A percentile compares a stretch with the other conserved stretches of the same genome.
phyloP scores from a whole-genome alignment of 768 basidiomycete genomes.

The Coprinopsis sp. region DNA sequence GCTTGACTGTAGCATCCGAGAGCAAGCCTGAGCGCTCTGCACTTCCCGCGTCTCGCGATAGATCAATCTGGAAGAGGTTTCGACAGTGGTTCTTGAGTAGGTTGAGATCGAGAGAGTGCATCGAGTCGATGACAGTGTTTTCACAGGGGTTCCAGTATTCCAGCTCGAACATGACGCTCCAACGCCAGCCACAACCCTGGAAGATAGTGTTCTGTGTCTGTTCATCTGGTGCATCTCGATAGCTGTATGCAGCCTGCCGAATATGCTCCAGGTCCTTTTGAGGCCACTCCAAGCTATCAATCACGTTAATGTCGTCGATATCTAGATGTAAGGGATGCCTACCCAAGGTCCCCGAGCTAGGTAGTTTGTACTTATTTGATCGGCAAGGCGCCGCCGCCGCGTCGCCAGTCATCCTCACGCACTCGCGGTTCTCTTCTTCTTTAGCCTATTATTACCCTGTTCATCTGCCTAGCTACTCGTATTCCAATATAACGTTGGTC shows the following conservation, averaged over 20 bases:
- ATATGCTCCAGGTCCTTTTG: constrained; percentile 8
- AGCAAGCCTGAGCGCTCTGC: constrained; percentile 1
- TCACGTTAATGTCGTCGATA: constrained; percentile 19
- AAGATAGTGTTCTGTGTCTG: constrained; percentile 13
- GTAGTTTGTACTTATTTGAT: too few species aligned
- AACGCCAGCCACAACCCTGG: constrained; percentile 21
- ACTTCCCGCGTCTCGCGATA: constrained; percentile 15
- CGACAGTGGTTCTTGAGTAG: constrained; percentile 14
- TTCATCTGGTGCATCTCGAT: constrained; percentile 11
- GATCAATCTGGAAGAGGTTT: constrained; percentile 20
- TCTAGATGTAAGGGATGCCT: too few species aligned
- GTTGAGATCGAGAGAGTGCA: constrained; percentile 13
- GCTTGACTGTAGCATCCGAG: neutral
- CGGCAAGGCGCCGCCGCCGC: too few species aligned
- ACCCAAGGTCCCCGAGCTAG: too few species aligned
- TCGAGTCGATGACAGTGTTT: too few species aligned
- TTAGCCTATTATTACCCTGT: too few species aligned
- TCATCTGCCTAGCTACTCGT: too few species aligned
- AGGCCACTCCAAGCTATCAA: constrained; percentile 14
- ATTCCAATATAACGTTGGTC: too few species aligned
- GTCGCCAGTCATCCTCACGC: too few species aligned
- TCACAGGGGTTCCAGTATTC: constrained; percentile 13
- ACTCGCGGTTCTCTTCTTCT: too few species aligned
- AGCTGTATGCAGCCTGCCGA: constrained; percentile 9
- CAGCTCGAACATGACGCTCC: constrained; percentile 22